Conservation (phyloP, 2,329 filamentous ascomycete species). For the Monosporascus cannonballus region DNA sequence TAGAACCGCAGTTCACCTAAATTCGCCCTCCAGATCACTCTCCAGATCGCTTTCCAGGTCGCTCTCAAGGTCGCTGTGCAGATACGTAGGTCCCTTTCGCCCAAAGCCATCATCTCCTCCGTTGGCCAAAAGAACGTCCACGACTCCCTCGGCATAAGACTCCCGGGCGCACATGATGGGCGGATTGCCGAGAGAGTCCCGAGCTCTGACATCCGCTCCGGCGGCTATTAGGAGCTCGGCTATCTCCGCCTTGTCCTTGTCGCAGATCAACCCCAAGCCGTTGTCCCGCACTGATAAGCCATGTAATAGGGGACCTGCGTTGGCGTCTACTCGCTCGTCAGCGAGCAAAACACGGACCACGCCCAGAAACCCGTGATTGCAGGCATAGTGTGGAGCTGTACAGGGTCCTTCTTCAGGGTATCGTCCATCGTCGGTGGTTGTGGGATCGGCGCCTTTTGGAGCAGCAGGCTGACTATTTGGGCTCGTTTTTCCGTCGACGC, state of each 20-base stretch:
- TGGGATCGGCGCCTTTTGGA: neutral
- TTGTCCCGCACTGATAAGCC: neutral
- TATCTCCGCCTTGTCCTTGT: neutral
- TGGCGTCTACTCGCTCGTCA: neutral
- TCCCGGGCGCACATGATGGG: neutral
- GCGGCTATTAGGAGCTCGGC: neutral
- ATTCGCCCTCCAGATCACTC: no score
- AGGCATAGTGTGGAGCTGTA: neutral
- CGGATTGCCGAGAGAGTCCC: neutral
- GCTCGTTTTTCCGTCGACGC: neutral
- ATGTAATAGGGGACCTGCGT: neutral
- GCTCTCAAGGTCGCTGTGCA: neutral
- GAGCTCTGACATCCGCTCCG: neutral
- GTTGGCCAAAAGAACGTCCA: neutral
- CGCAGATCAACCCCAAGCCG: neutral
- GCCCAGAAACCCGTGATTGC: neutral
- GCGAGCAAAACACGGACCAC: neutral
- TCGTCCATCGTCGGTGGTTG: neutral
- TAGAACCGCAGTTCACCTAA: no score
- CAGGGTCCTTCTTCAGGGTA: no score
- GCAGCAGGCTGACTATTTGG: neutral
- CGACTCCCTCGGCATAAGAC: neutral
- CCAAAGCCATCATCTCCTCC: neutral
- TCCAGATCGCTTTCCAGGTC: neutral
- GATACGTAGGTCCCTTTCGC: neutral